phyloP scores from a whole-genome alignment of 2,329 filamentous ascomycete species.

The Phaeosphaeriaceae sp. region DNA sequence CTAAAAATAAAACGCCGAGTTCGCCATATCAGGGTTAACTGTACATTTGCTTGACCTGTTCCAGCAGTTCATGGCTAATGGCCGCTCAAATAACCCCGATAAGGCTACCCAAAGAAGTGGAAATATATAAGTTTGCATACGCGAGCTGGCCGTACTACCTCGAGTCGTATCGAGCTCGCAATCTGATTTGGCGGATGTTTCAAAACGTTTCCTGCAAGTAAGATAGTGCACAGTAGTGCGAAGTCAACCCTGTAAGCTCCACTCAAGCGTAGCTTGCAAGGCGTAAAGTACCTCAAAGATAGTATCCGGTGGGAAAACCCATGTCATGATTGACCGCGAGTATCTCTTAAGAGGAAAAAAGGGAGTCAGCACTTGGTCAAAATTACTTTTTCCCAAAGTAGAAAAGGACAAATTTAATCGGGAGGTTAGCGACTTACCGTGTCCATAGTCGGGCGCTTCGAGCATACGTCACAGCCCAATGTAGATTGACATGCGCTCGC shows the following conservation, averaged over 20 bases:
- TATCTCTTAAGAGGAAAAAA: background rate
- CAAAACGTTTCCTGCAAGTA: conserved; percentile 30
- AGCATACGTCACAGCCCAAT: conserved; percentile 9
- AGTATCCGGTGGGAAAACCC: background rate
- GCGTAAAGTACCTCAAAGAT: conserved; percentile 1
- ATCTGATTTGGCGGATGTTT: conserved; percentile 37
- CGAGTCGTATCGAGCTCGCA: conserved; percentile 2
- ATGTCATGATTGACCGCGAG: background rate
- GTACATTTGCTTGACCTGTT: too few species aligned
- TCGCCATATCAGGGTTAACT: too few species aligned
- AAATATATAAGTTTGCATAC: conserved; percentile 24
- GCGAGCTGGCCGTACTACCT: conserved; percentile 19
- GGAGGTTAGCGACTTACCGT: background rate
- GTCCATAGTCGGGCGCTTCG: conserved; percentile 9
- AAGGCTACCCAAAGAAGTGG: background rate
- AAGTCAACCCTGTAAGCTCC: conserved; percentile 6
- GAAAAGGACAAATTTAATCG: background rate
- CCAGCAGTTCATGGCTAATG: background rate
- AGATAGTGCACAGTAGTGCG: conserved; percentile 11
- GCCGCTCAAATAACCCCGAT: background rate
- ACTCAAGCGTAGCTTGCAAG: background rate
- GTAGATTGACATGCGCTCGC: conserved; percentile 7
- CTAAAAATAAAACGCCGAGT: background rate
- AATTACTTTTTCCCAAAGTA: background rate
- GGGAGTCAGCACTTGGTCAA: conserved; percentile 1